Percentiles rank a stretch among this genome's conserved stretches.
These are phyloP conservation scores for Termitomyces sp. DNA, from an alignment of 768 basidiomycete genomes.

Conservation along the genomic window DNA sequence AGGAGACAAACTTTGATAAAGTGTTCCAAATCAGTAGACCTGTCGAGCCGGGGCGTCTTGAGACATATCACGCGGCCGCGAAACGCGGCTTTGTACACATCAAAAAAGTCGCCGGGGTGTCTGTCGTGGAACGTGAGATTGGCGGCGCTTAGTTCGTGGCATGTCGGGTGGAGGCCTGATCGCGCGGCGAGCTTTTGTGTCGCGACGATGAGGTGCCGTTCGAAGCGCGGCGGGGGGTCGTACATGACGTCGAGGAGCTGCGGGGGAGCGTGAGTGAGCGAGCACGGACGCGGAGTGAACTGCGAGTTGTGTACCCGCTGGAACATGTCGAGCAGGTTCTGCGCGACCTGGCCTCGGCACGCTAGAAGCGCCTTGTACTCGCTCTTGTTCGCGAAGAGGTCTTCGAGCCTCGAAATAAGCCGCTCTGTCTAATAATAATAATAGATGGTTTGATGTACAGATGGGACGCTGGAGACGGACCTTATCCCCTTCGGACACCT, in stretches of 20 bases:
- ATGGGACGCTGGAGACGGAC: background rate
- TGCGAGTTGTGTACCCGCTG: slow-evolving; percentile 1
- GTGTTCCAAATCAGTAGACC: background rate
- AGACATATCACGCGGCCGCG: background rate
- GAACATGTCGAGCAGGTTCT: slow-evolving; percentile 3
- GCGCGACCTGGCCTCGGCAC: background rate
- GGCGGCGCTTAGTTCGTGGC: background rate
- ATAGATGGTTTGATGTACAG: background rate
- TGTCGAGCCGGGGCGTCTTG: background rate
- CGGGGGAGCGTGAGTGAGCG: background rate
- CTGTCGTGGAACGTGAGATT: background rate
- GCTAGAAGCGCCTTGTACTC: slow-evolving; percentile 2
- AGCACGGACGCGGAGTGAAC: background rate
- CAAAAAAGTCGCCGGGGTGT: background rate
- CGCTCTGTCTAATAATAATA: slow-evolving; percentile 1
- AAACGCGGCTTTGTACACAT: background rate
- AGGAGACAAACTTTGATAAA: background rate
- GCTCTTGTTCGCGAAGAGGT: background rate
- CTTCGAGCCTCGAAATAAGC: background rate
- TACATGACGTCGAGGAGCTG: slow-evolving; percentile 4
- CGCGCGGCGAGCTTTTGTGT: background rate
- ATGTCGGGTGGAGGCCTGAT: background rate
- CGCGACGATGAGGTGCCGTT: slow-evolving; percentile 1
- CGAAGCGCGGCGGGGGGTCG: slow-evolving; percentile 1
- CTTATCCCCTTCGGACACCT: background rate